Evolutionary conservation across 176 grass and related monocot species (phyloP).

Genomic region (Canna indica): DNA sequence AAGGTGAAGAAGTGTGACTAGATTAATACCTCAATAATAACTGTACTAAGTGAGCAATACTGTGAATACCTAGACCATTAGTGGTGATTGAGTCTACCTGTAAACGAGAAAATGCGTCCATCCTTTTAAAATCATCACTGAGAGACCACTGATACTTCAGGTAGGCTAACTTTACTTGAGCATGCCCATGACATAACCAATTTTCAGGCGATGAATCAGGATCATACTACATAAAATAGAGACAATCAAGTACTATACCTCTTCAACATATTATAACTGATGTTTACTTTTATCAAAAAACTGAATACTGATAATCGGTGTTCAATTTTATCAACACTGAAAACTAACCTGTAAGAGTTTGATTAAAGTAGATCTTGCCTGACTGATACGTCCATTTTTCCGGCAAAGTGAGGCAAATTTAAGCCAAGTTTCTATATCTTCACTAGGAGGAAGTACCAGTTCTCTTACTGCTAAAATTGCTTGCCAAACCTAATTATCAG

Average conservation of each 20-base stretch:
- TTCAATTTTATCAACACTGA: no score
- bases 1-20: constrained; percentile 16
- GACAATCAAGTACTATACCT: not conserved
- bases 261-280: not conserved
- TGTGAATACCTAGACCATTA: not conserved
- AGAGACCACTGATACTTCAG: constrained; percentile 88
- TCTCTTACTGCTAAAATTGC: constrained; percentile 80
- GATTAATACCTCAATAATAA: not conserved
- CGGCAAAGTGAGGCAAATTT: constrained; percentile 96
- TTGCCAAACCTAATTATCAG: constrained; percentile 72
- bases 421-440: constrained; percentile 97
- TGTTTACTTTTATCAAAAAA: not conserved
- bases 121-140: constrained; percentile 77
- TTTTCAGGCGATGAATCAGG: constrained; percentile 70
- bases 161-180: constrained; percentile 86
- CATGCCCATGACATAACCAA: constrained; percentile 58
- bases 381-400: constrained; percentile 86
- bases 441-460: constrained; percentile 91
- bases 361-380: constrained; percentile 87
- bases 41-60: not conserved
- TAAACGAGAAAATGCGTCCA: constrained; percentile 68
- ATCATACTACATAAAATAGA: constrained; percentile 50
- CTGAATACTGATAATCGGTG: no score
- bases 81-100: constrained; percentile 37
- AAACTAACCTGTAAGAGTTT: constrained; percentile 80